Evolutionary conservation across 2,329 filamentous ascomycete genomes (phyloP).

Genomic region (Aciculosporium take): DNA sequence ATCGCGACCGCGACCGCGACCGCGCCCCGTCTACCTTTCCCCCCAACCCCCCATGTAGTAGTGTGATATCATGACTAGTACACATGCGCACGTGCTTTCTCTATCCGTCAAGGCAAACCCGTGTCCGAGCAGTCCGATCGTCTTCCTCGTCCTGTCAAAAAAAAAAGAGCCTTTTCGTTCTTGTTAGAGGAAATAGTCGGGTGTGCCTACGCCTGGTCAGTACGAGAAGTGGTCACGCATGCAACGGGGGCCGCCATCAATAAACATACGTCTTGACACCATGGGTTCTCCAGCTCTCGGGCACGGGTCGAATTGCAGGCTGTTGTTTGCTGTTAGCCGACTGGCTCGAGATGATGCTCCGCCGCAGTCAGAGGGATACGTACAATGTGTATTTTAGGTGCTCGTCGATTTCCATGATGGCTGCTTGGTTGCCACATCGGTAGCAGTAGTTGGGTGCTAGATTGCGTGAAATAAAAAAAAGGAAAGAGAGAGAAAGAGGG

Average conservation of each 20-base stretch:
- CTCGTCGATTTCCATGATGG: constrained; percentile 99
- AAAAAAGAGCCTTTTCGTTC: not conserved
- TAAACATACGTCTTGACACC: constrained; percentile 71
- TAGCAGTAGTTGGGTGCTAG: constrained; percentile 93
- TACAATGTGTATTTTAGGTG: constrained; percentile 99
- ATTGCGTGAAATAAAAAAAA: no score
- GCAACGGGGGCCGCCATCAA: not conserved
- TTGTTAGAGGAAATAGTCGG: constrained; percentile 99
- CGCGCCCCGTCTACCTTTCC: not conserved
- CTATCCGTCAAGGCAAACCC: not conserved
- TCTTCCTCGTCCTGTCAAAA: not conserved
- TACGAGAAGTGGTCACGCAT: no score
- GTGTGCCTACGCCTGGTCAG: constrained; percentile 45
- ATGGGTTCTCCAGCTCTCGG: constrained; percentile 94
- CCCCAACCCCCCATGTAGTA: no score
- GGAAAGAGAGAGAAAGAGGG: no score
- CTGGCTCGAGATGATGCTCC: not conserved
- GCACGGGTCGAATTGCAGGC: constrained; percentile 98
- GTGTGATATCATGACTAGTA: not conserved
- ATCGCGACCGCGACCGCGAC: not conserved
- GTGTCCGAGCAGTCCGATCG: constrained; percentile 10
- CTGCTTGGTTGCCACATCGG: constrained; percentile 95
- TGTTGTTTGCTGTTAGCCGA: constrained; percentile 26
- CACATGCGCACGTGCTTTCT: not conserved
- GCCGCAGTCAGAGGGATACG: constrained; percentile 24